Evolutionary conservation across 257 asterid genomes (phyloP), one percentile per base, ranked within the genome.

Genomic region (Eucommia ulmoides): DNA sequence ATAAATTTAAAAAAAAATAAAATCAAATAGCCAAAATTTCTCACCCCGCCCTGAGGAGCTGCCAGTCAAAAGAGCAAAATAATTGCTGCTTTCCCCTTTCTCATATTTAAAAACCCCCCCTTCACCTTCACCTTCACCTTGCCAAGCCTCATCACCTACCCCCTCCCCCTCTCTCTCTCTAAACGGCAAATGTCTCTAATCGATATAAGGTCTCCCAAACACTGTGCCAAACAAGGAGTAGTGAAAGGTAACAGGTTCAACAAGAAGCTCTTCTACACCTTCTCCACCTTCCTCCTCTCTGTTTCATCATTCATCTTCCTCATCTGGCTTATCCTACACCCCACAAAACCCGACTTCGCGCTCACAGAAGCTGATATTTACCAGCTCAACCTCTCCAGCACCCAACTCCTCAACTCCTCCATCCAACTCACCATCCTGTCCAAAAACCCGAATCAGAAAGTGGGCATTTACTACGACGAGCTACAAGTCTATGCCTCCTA

Each of bases 391-490:
- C 87, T 91, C 55, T 54, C 87, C 0, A 51, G 58, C 0, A 71
- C 83, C 0, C 81, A 83, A 55, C 82, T 78, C 19, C 87, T 86
- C 55, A 86, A 83, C 60, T 76, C 92, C 48, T 83, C 96, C 8
- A 75, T 91, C 12, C 89, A 77, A 24, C 59, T 82, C 44, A 84
- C 97, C 0, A 69, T 88, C 45, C 64, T 63, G 2, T 75, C 94
- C 72, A 50, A 24, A 29, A 88, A 88, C 46, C 95, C 97, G 0
- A 88, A 84, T 76, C 72, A 61, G 61, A 84, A 78, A 52, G 89
- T 88, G 2, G 93, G 93, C 0, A 79, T 88, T 16, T 84, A 72
- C 78, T 88, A 82, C 65, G 97, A 88, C 22, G 77, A 70, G 5
- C 50, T 88, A 33, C 65, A 66, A 0, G 45, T 82, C 0, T 82